Conservation (phyloP, 331 rosid species). For the Cydonia oblonga region DNA sequence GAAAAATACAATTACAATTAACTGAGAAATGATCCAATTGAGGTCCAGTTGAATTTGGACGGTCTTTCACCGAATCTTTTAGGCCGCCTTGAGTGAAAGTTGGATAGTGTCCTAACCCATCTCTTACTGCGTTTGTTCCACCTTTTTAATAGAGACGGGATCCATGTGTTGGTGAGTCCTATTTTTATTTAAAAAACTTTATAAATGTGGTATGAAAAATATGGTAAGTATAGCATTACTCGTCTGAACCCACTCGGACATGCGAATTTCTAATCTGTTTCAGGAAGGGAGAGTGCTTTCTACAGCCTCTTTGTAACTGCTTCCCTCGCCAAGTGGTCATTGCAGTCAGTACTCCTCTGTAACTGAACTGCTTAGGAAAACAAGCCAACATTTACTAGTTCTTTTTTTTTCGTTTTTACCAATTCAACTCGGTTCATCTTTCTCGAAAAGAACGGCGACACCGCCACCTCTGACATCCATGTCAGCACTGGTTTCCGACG, state of each 20-base stretch:
- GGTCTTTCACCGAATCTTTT: too few species aligned
- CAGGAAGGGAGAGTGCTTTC: not conserved
- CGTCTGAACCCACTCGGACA: too few species aligned
- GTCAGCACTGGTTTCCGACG: not conserved
- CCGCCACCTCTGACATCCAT: not conserved
- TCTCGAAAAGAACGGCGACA: conserved; percentile 11
- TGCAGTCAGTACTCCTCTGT: not conserved
- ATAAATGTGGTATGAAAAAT: too few species aligned
- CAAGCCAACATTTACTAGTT: not conserved
- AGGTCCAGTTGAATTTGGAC: too few species aligned
- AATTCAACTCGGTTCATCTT: not conserved
- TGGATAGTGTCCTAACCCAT: too few species aligned
- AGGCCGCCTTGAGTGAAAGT: too few species aligned
- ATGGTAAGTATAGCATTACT: too few species aligned
- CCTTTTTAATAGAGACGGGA: too few species aligned
- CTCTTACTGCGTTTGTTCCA: too few species aligned
- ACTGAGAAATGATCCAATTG: too few species aligned
- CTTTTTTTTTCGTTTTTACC: not conserved
- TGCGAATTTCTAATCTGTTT: not conserved
- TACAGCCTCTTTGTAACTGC: not conserved
- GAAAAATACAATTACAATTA: too few species aligned
- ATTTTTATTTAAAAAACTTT: rapidly evolving
- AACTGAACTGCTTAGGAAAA: not conserved
- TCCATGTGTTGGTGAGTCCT: rapidly evolving
- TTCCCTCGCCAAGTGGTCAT: not conserved